A percentile compares a stretch with the other conserved stretches of the same genome.
phyloP scores from a whole-genome alignment of 495 filamentous ascomycete species.

The Tetracladium setigerum region DNA sequence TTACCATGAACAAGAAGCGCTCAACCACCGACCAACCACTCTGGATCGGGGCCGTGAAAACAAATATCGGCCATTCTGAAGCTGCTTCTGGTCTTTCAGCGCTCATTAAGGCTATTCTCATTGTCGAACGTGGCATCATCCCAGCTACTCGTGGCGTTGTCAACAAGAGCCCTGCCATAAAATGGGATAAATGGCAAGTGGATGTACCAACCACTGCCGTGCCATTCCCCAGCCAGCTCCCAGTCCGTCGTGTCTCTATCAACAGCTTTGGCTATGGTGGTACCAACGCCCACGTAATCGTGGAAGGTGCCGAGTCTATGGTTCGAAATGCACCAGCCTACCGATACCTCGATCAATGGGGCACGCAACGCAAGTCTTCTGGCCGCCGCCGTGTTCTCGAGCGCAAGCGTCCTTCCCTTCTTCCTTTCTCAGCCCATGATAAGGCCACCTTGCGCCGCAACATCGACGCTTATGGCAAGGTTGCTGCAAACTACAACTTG shows the following conservation, averaged over 20 bases:
- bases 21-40: conserved; percentile 20
- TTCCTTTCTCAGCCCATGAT: conserved; percentile 27
- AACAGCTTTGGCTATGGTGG: conserved; percentile 54
- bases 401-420: no score
- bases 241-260: conserved; percentile 35
- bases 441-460: conserved; percentile 22
- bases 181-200: conserved; percentile 7
- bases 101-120: conserved; percentile 48
- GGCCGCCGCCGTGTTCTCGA: no score
- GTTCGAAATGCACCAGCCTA: no score
- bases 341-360: no score
- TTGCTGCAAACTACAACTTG: conserved; percentile 17
- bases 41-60: conserved; percentile 44
- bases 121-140: conserved; percentile 49
- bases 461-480: conserved; percentile 17
- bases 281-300: conserved; percentile 44
- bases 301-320: conserved; percentile 33
- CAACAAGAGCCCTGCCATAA: conserved; percentile 33
- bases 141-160: conserved; percentile 42
- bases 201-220: background rate
- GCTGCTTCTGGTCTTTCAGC: conserved; percentile 47
- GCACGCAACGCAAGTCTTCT: no score
- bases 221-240: background rate
- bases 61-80: conserved; percentile 54
- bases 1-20: background rate